A percentile compares a stretch with the other conserved stretches of the same genome.
Conservation (phyloP, 495 filamentous ascomycete species). For the Neurospora intermedia region DNA sequence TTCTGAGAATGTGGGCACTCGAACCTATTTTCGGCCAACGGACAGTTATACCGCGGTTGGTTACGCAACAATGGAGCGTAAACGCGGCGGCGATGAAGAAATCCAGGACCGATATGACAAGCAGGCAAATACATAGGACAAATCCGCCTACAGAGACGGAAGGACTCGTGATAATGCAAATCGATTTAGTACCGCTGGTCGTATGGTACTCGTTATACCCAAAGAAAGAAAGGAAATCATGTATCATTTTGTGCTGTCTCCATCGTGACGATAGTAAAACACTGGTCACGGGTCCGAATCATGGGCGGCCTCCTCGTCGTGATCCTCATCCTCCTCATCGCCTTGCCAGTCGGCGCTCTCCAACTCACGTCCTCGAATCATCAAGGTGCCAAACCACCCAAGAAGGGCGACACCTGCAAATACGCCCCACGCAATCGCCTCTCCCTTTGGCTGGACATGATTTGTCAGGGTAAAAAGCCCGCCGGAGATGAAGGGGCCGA, state of each 20-base stretch:
- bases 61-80: no score
- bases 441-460: conserved; percentile 65
- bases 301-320: conserved; percentile 6
- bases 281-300: not conserved
- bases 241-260: not conserved
- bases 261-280: not conserved
- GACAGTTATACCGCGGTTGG: not conserved
- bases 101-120: not conserved
- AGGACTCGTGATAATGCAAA: not conserved
- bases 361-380: conserved; percentile 54
- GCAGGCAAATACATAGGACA: not conserved
- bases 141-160: not conserved
- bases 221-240: not conserved
- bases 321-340: conserved; percentile 14
- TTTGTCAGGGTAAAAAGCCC: conserved; percentile 67
- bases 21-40: not conserved
- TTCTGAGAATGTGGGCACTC: not conserved
- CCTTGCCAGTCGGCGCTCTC: conserved; percentile 37
- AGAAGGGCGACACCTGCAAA: conserved; percentile 69
- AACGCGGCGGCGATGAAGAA: not conserved
- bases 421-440: conserved; percentile 69
- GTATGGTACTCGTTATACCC: not conserved
- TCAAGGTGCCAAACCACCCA: conserved; percentile 65
- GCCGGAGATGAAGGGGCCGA: conserved; percentile 82
- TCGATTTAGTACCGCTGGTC: not conserved